Conservation (phyloP, 306 rosid genomes). For the Aeschynomene evenia region DNA sequence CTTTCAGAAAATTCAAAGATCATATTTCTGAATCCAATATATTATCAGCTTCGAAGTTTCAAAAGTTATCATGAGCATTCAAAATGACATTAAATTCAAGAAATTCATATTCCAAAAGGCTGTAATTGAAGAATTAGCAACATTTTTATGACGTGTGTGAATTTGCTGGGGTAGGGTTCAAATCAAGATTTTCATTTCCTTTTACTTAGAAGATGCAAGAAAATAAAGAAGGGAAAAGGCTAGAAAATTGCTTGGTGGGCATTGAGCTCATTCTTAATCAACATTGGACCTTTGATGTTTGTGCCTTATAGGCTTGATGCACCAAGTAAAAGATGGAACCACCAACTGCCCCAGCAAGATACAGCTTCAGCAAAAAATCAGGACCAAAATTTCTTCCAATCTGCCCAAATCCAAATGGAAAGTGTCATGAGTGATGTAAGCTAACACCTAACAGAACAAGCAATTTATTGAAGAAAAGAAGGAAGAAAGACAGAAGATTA, state of each 20-base stretch:
- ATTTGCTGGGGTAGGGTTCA: background rate
- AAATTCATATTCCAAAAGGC: constrained; percentile 16
- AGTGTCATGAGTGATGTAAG: constrained; percentile 27
- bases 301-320: constrained; percentile 63
- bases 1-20: background rate
- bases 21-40: background rate
- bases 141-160: background rate
- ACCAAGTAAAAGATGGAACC: constrained; percentile 70
- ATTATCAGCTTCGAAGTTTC: background rate
- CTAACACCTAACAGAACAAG: constrained; percentile 23
- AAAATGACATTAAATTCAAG: constrained; percentile 14
- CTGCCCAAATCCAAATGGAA: constrained; percentile 50
- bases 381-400: constrained; percentile 66
- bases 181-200: background rate
- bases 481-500: background rate
- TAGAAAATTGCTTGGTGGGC: background rate
- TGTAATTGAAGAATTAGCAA: constrained; percentile 16
- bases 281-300: constrained; percentile 58
- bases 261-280: constrained; percentile 20
- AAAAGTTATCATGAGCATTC: constrained; percentile 1
- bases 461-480: background rate
- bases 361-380: constrained; percentile 72
- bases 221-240: too few relatives aligned
- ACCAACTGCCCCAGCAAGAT: constrained; percentile 81
- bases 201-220: background rate